A percentile compares a stretch with the other conserved stretches of the same genome.
Evolutionary conservation across 495 filamentous ascomycete genomes (phyloP).

Genomic region (Xylaria venustula): DNA sequence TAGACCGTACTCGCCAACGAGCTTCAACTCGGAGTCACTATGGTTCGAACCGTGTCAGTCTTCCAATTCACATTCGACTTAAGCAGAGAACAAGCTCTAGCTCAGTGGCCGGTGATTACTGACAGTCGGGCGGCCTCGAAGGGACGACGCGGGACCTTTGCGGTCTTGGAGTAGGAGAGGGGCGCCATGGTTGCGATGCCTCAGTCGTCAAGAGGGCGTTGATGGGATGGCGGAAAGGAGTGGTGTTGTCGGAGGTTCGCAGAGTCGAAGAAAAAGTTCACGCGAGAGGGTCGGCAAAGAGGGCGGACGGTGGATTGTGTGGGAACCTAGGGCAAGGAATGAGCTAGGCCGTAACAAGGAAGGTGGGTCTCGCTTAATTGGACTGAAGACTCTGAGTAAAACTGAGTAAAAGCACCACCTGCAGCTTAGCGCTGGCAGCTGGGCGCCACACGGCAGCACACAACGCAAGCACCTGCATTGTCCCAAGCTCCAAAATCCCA

Average conservation of each 20-base stretch:
- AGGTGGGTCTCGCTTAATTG: slow-evolving; percentile 28
- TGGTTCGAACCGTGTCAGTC: slow-evolving; percentile 41
- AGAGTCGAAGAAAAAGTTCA: slow-evolving; percentile 27
- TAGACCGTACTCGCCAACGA: slow-evolving; percentile 98
- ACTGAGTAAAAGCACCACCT: too few relatives aligned
- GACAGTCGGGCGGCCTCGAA: slow-evolving; percentile 99
- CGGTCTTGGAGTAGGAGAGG: slow-evolving; percentile 92
- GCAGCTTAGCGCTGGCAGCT: too few relatives aligned
- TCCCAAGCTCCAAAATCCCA: slow-evolving; percentile 18
- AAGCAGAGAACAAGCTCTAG: slow-evolving; percentile 92
- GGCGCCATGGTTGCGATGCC: slow-evolving; percentile 41
- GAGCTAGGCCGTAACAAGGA: slow-evolving; percentile 14
- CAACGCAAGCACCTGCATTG: slow-evolving; percentile 6
- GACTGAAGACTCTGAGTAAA: neutral
- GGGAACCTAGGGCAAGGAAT: slow-evolving; percentile 28
- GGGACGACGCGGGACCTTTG: slow-evolving; percentile 82
- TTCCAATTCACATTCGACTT: slow-evolving; percentile 74
- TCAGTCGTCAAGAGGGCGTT: slow-evolving; percentile 24
- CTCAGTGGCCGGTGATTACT: slow-evolving; percentile 94
- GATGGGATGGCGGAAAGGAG: slow-evolving; percentile 23
- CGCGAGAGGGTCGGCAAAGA: slow-evolving; percentile 27
- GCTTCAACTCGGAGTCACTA: slow-evolving; percentile 99
- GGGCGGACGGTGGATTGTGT: slow-evolving; percentile 40
- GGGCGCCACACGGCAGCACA: slow-evolving; percentile 18
- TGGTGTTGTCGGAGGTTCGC: slow-evolving; percentile 43